A percentile compares a stretch with the other conserved stretches of the same genome.
Evolutionary conservation across 306 rosid species (phyloP).

Genomic region (Crotalaria pallida): DNA sequence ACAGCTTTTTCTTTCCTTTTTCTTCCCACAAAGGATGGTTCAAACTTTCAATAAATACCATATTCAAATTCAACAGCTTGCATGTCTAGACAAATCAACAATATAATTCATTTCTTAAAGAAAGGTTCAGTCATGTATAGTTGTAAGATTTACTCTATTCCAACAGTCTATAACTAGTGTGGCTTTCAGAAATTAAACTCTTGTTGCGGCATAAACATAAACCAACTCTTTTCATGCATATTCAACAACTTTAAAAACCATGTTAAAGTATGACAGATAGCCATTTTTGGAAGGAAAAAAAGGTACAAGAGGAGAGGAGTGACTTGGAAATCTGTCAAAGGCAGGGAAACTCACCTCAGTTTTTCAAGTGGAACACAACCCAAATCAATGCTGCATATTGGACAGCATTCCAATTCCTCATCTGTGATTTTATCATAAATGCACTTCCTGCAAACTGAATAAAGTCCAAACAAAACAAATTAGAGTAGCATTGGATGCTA

Average conservation of each 20-base stretch:
- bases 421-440: constrained; percentile 67
- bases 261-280: background rate
- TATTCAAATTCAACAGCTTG: background rate
- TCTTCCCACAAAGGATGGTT: background rate
- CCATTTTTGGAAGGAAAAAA: background rate
- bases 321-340: constrained; percentile 7
- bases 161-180: background rate
- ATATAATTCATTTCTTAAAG: background rate
- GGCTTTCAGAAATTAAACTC: background rate
- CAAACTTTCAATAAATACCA: constrained; percentile 2
- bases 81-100: background rate
- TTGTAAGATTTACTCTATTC: background rate
- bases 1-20: background rate
- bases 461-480: background rate
- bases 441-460: constrained; percentile 96
- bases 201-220: background rate
- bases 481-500: background rate
- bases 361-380: constrained; percentile 84
- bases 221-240: constrained; percentile 4
- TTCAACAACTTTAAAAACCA: background rate
- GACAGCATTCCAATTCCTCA: constrained; percentile 81
- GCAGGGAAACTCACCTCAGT: constrained; percentile 50
- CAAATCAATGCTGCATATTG: constrained; percentile 68
- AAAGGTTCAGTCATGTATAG: background rate
- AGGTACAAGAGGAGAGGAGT: background rate